Percentiles rank a stretch among this genome's conserved stretches.
Conservation (phyloP, 1,139 yeast species). For the Debaryomyces sp. region DNA sequence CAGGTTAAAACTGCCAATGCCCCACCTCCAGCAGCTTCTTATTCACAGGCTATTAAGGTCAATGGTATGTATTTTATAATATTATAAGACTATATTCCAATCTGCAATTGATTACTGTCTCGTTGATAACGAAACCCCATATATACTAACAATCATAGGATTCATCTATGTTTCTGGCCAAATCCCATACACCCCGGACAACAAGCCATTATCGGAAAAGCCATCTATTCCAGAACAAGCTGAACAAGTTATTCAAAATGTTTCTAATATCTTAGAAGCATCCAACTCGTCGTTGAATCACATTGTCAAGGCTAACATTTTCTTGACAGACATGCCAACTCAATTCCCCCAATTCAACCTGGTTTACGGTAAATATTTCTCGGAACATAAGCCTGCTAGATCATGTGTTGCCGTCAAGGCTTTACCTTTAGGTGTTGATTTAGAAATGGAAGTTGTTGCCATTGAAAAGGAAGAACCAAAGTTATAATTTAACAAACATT, state of each 20-base stretch:
- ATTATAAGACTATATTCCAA: background rate
- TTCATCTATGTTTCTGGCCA: conserved; percentile 94
- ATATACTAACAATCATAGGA: conserved; percentile 44
- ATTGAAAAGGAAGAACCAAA: conserved; percentile 52
- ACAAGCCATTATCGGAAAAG: conserved; percentile 74
- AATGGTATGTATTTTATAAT: conserved; percentile 52
- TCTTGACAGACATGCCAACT: conserved; percentile 79
- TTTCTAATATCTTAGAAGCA: conserved; percentile 74
- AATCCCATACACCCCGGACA: conserved; percentile 85
- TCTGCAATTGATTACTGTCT: no score
- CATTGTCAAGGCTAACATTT: conserved; percentile 83
- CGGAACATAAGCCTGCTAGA: conserved; percentile 88
- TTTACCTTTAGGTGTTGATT: conserved; percentile 80
- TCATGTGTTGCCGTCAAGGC: conserved; percentile 91
- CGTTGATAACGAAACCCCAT: background rate
- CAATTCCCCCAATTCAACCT: conserved; percentile 81
- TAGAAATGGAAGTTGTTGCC: conserved; percentile 81
- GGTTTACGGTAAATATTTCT: conserved; percentile 81
- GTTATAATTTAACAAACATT: conserved; percentile 25
- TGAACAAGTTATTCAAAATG: conserved; percentile 81
- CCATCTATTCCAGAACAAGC: conserved; percentile 74
- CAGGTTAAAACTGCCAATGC: conserved; percentile 72
- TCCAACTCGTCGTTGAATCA: conserved; percentile 81
- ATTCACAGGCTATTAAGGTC: conserved; percentile 90
- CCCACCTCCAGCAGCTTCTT: conserved; percentile 95